Evolutionary conservation across 345 rosid genomes (phyloP).

Genomic region (Garcia nutans): DNA sequence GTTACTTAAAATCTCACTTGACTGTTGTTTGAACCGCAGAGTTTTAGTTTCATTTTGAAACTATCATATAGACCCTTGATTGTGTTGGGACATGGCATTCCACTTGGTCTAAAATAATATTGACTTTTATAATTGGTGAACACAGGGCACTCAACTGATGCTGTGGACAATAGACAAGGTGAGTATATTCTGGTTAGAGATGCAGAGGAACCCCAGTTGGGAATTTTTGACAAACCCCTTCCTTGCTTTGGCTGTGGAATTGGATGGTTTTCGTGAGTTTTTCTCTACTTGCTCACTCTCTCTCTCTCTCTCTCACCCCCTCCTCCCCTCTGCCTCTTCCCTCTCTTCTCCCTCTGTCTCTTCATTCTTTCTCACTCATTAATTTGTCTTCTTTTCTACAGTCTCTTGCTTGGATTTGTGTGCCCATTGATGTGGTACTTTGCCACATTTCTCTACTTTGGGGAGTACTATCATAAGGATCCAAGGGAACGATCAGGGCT

Average conservation of each 20-base stretch:
- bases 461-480: slow-evolving; percentile 80
- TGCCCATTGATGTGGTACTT: slow-evolving; percentile 79
- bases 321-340: not conserved
- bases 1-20: not conserved
- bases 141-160: slow-evolving; percentile 37
- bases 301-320: not conserved
- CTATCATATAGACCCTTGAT: not conserved
- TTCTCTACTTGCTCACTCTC: slow-evolving; percentile 1
- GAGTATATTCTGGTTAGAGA: slow-evolving; percentile 50
- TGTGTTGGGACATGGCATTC: not conserved
- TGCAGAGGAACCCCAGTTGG: slow-evolving; percentile 51
- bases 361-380: not conserved
- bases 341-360: not conserved
- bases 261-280: slow-evolving; percentile 90
- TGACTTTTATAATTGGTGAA: slow-evolving; percentile 1
- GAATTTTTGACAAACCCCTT: slow-evolving; percentile 78
- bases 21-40: not conserved
- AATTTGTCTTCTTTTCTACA: slow-evolving; percentile 28
- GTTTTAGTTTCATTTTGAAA: not conserved
- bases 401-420: slow-evolving; percentile 78
- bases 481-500: slow-evolving; percentile 96
- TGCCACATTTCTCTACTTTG: slow-evolving; percentile 72
- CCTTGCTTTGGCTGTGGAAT: slow-evolving; percentile 95
- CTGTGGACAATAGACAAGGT: slow-evolving; percentile 42
- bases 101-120: not conserved